These are phyloP conservation scores for Papiliotrema fonsecae DNA, from an alignment of 1,284 basidiomycete genomes.

Conservation along the genomic window DNA sequence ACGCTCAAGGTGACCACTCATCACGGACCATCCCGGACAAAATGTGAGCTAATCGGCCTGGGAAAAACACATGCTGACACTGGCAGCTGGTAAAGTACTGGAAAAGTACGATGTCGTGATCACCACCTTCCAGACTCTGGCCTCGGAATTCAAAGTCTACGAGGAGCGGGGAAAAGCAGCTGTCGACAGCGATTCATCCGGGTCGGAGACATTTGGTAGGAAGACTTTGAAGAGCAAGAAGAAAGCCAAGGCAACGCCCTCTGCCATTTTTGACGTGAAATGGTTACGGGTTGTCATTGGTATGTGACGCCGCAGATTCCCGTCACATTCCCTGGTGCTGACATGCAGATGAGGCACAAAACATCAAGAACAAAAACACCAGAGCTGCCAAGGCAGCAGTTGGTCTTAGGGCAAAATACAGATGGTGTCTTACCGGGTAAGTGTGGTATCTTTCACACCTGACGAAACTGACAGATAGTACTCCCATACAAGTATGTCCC, in stretches of 20 bases:
- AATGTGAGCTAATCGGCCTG: constrained; percentile 51
- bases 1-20: constrained; percentile 70
- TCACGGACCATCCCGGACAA: constrained; percentile 68
- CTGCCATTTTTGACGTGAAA: constrained; percentile 69
- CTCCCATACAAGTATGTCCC: constrained; percentile 64
- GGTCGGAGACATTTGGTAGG: constrained; percentile 17
- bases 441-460: constrained; percentile 4
- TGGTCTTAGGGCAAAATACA: constrained; percentile 67
- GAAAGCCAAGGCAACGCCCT: constrained; percentile 51
- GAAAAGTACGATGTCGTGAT: constrained; percentile 66
- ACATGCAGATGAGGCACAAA: constrained; percentile 85
- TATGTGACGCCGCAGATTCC: constrained; percentile 37
- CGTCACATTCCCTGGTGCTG: too few species aligned
- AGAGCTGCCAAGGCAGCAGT: constrained; percentile 78
- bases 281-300: constrained; percentile 86
- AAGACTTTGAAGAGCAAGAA: constrained; percentile 46
- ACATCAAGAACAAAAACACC: constrained; percentile 89
- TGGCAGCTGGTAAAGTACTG: constrained; percentile 58
- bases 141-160: constrained; percentile 61
- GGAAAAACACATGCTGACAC: constrained; percentile 4
- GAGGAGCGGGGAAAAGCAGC: neutral
- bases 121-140: constrained; percentile 75
- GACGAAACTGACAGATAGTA: constrained; percentile 49
- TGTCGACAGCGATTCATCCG: constrained; percentile 28
- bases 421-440: constrained; percentile 77